Evolutionary conservation across 495 filamentous ascomycete species (phyloP).

Genomic region (Immersiella caudata): DNA sequence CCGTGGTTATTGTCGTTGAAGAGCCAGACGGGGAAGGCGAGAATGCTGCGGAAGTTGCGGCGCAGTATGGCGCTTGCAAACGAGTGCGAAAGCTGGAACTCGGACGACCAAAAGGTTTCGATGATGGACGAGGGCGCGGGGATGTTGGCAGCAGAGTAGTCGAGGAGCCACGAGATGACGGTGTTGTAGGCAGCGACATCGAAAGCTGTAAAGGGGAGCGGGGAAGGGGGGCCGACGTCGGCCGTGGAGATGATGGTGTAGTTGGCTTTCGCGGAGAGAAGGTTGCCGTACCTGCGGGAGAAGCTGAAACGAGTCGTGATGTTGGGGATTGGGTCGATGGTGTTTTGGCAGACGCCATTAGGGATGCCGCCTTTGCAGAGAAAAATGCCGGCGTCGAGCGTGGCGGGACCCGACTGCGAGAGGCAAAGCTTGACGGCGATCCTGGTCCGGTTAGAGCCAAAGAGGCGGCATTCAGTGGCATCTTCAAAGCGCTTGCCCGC

Average conservation of each 20-base stretch:
- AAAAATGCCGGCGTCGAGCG: not conserved
- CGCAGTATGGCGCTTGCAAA: no score
- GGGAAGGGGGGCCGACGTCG: not conserved
- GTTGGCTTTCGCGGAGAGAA: not conserved
- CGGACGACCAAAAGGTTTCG: not conserved
- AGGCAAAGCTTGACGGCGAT: not conserved
- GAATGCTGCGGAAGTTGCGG: not conserved
- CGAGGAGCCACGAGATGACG: not conserved
- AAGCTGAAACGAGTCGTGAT: not conserved
- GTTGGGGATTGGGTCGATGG: not conserved
- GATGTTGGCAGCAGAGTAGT: not conserved
- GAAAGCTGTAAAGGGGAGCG: not conserved
- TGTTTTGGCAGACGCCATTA: not conserved
- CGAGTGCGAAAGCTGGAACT: not conserved
- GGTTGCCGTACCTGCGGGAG: not conserved
- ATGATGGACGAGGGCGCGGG: not conserved
- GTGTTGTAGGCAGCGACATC: not conserved
- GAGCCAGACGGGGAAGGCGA: constrained; percentile 2
- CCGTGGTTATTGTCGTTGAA: constrained; percentile 1
- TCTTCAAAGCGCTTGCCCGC: not conserved
- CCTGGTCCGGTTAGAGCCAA: not conserved
- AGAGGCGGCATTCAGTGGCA: not conserved
- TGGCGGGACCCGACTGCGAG: not conserved
- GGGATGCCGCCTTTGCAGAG: not conserved
- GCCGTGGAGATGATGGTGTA: not conserved